Evolutionary conservation across 495 filamentous ascomycete species (phyloP), one percentile per base, ranked within the genome.

Genomic region (Aspergillus indologenus): DNA sequence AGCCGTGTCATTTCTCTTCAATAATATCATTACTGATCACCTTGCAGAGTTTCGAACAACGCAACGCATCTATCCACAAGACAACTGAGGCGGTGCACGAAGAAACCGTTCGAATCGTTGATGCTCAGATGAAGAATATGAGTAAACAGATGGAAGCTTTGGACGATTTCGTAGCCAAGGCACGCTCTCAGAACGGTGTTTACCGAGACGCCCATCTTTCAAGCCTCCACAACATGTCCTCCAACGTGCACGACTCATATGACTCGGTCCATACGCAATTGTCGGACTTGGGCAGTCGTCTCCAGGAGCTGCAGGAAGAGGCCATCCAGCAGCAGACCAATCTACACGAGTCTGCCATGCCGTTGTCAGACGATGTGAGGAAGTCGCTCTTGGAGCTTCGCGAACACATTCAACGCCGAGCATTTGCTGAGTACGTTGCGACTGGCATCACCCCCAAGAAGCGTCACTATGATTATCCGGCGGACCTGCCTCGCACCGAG

Each of bases 391-490:
- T 75, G 3, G 74, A 83, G 14, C 86, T 98, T 18, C 82, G 90
- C 2, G 74, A 79, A 11, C 79, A 83, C 19, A 83, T 96, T 24
- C 75, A 80, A 20, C 71, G 64, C 24, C 85, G 85, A 1, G 69
- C 76, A 11, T 71, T 98, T 22, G 81, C 83, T 55, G 91, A 96
- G 68, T 97, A 97, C 65, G 69, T 79, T 8, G 83, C 88, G 0
- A 98, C 94, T 0, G 94, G 93, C 34, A 79, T 83, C n/a, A 96
- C 94, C 0, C 94, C 94, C 0, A 81, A 87, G 62, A 92, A 91
- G 69, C 76, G 76, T 11, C 73, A 79, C 34, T 98, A 97, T 67
- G 74, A 84, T 6, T 96, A 90, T 67, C 88, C 89, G 1, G 87
- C 84, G 0, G 73, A 75, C 1, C 79, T 98, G 5, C 94, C 94